Conservation (phyloP, 306 rosid species). For the Cicer yamashitae region DNA sequence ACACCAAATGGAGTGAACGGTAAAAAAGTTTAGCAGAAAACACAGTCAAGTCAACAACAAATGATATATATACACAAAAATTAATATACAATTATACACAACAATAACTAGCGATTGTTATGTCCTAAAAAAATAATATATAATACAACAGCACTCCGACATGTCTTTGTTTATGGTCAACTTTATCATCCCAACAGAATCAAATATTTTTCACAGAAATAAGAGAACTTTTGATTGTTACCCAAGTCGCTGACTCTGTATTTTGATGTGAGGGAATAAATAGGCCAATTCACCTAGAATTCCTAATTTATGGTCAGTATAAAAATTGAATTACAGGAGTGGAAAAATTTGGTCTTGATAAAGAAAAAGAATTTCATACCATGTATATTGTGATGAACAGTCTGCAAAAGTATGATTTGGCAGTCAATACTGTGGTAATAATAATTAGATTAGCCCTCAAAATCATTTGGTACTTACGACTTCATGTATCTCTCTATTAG, state of each 20-base stretch:
- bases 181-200: background rate
- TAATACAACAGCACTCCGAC: constrained; percentile 1
- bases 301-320: background rate
- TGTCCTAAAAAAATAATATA: background rate
- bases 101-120: background rate
- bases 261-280: constrained; percentile 25
- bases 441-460: constrained; percentile 31
- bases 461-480: constrained; percentile 40
- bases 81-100: background rate
- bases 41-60: background rate
- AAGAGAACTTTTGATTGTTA: background rate
- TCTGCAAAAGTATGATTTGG: constrained; percentile 31
- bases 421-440: constrained; percentile 33
- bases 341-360: constrained; percentile 4
- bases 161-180: background rate
- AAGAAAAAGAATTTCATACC: constrained; percentile 12
- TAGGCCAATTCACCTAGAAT: constrained; percentile 35
- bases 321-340: background rate
- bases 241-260: constrained; percentile 11
- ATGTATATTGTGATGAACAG: constrained; percentile 41
- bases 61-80: background rate
- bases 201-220: background rate
- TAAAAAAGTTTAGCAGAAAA: background rate
- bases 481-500: constrained; percentile 59
- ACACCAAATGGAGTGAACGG: background rate